Conservation (phyloP, 306 rosid species). For the Alnus glutinosa region DNA sequence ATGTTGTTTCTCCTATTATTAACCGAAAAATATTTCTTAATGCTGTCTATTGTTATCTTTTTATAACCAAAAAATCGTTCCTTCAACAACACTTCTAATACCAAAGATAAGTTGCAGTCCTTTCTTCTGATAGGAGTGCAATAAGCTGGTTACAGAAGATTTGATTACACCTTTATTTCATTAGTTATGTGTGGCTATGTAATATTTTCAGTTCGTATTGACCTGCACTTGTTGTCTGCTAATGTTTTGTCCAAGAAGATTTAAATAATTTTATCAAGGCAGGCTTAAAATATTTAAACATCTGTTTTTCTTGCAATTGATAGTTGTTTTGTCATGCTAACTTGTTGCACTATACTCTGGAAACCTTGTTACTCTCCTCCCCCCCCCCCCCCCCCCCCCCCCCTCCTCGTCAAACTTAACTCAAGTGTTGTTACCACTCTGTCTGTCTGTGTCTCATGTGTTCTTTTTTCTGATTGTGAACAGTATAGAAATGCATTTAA, state of each 20-base stretch:
- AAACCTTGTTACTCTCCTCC: neutral
- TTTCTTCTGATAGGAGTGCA: neutral
- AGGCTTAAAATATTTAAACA: neutral
- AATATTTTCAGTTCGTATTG: neutral
- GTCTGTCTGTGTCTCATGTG: neutral
- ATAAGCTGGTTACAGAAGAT: neutral
- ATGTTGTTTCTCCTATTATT: neutral
- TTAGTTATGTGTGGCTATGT: neutral
- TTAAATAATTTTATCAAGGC: neutral
- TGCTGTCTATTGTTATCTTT: slow-evolving; percentile 22
- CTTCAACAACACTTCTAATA: neutral
- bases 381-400: neutral
- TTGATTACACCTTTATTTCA: neutral
- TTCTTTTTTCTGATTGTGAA: neutral
- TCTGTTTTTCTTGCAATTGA: neutral
- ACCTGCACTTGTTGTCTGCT: neutral
- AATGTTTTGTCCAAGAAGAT: neutral
- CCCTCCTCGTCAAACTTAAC: neutral
- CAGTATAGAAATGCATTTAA: neutral
- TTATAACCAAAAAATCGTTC: neutral
- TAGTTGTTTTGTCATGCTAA: neutral
- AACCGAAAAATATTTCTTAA: slow-evolving; percentile 3
- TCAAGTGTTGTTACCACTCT: neutral
- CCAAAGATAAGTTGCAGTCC: neutral
- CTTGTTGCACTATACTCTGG: neutral